Evolutionary conservation across 495 filamentous ascomycete genomes (phyloP), one percentile per base, ranked within the genome.

Genomic region (Penicillium longicatenatum): DNA sequence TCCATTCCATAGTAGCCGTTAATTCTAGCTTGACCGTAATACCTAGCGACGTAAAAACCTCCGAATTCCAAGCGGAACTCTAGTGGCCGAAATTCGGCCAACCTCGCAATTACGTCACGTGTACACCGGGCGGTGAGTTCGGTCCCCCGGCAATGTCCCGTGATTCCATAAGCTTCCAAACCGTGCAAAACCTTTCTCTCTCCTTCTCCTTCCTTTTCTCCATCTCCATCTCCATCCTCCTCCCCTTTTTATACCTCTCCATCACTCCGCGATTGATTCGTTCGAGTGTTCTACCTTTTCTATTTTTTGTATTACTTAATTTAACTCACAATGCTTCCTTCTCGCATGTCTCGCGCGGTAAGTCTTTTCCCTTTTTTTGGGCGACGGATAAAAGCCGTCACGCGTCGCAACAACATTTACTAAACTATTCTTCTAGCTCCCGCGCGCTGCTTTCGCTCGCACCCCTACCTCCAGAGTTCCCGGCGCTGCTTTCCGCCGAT

Each of bases 271-370:
- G 71, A 72, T 75, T 76, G 70, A 75, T 62, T 73, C 77, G 67
- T 69, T 64, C 68, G 70, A 69, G 67, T 67, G 33, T 59, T 64
- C 59, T 58, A 59, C 61, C 65, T 66, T 70, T 63, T 62, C 63
- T 64, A 61, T 68, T 76, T 72, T 63, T 56, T 69, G 68, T 73
- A 66, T 73, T 73, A 69, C 64, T 69, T 67, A 66, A 70, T 70
- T 63, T 68, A 63, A 56, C 64, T 62, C 67, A 82, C 71, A 73
- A 85, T 84, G 82, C 69, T 85, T 63, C 73, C 81, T 62, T 81
- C 78, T 63, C 82, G 77, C 71, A 69, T 84, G 59, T 75, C 76
- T 63, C 77, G 79, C 79, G 87, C 83, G 76, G 92, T 97, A 87
- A 80, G 87, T 85, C 14, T 33, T 3, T 2, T 62, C 61, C 22